Percentiles rank a stretch among this genome's conserved stretches.
Evolutionary conservation across 331 rosid species (phyloP).

Genomic region (Telfairia occidentalis): DNA sequence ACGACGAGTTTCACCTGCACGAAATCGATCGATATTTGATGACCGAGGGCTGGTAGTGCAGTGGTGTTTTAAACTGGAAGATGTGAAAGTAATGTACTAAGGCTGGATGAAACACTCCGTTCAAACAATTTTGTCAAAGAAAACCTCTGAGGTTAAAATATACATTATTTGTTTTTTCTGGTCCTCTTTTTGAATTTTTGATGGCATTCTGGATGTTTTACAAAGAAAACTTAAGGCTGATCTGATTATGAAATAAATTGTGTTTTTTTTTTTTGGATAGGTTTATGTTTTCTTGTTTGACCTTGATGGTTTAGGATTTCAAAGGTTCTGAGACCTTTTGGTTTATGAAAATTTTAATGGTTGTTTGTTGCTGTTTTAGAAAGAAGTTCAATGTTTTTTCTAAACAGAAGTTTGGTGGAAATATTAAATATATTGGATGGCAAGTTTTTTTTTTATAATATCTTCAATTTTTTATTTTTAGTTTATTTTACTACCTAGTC

Average conservation of each 20-base stretch:
- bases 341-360: not conserved
- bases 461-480: no score
- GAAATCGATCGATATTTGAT: not conserved
- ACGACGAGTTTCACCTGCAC: not conserved
- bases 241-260: not conserved
- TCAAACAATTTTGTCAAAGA: constrained; percentile 11
- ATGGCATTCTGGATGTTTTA: not conserved
- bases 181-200: not conserved
- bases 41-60: not conserved
- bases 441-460: not conserved
- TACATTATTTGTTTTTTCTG: not conserved
- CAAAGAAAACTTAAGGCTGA: not conserved
- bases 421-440: no score
- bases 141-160: not conserved
- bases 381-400: no score
- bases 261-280: not conserved
- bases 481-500: no score
- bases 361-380: no score
- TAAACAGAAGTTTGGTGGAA: no score
- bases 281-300: not conserved
- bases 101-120: constrained; percentile 10
- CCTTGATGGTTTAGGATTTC: not conserved
- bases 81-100: not conserved
- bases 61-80: not conserved
- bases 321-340: not conserved